Evolutionary conservation across 495 filamentous ascomycete genomes (phyloP).

Genomic region (Opeltia flavorubescens): DNA sequence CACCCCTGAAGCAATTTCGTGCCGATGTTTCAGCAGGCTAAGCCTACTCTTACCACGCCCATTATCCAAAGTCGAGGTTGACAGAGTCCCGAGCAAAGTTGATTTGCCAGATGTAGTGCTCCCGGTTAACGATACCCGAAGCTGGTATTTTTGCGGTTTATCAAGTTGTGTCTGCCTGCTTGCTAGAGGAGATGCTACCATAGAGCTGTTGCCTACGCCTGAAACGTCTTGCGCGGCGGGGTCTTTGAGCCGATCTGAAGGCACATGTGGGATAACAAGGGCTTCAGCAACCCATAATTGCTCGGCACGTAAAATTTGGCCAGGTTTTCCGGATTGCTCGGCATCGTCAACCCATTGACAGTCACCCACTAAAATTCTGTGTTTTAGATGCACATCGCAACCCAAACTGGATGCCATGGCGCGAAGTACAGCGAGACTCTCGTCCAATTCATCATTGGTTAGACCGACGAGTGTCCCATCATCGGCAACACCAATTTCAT

Average conservation of each 20-base stretch:
- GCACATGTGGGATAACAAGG: conserved; percentile 49
- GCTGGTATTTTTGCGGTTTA: conserved; percentile 46
- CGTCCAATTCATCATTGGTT: conserved; percentile 80
- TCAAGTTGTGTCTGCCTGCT: neutral
- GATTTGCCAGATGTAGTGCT: conserved; percentile 91
- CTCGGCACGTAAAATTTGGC: conserved; percentile 25
- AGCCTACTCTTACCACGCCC: conserved; percentile 79
- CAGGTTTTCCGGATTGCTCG: conserved; percentile 14
- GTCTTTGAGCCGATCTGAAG: conserved; percentile 20
- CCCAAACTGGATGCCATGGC: conserved; percentile 87
- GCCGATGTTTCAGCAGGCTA: conserved; percentile 80
- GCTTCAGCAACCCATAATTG: conserved; percentile 85
- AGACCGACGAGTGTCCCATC: conserved; percentile 85
- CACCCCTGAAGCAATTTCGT: conserved; percentile 80
- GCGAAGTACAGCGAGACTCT: conserved; percentile 68
- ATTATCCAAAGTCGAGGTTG: conserved; percentile 79
- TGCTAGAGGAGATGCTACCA: no score
- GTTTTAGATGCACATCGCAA: conserved; percentile 70
- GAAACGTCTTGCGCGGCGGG: no score
- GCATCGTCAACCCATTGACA: conserved; percentile 58
- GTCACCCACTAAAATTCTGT: conserved; percentile 72
- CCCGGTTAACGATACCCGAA: conserved; percentile 83
- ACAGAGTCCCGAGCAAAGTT: conserved; percentile 74
- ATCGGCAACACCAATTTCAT: conserved; percentile 93
- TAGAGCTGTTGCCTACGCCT: no score